These are phyloP conservation scores for Globisporangium perplexum DNA, from an alignment of 352 stramenopile species.

Conservation along the genomic window DNA sequence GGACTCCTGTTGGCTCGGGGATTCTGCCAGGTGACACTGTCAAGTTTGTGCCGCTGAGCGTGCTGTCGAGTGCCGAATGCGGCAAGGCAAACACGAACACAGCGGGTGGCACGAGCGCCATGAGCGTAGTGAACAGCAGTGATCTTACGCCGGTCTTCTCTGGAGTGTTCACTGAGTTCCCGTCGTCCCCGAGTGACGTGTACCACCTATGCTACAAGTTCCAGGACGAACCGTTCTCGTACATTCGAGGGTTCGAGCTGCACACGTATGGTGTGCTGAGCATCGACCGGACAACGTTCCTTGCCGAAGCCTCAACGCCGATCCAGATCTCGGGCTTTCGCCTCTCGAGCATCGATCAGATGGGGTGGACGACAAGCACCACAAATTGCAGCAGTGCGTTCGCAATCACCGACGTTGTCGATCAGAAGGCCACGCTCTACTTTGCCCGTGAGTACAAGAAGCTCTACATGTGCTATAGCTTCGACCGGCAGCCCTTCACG, in stretches of 20 bases:
- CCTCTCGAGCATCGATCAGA: constrained; percentile 34
- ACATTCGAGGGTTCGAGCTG: constrained; percentile 33
- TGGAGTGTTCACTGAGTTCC: constrained; percentile 31
- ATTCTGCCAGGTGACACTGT: constrained; percentile 32
- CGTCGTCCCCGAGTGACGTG: constrained; percentile 27
- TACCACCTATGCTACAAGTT: constrained; percentile 77
- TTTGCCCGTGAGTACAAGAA: constrained; percentile 29
- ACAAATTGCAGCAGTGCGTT: constrained; percentile 31
- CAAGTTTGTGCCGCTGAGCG: constrained; percentile 53
- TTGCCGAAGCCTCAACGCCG: constrained; percentile 35
- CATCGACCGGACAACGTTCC: constrained; percentile 38
- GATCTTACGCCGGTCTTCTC: constrained; percentile 23
- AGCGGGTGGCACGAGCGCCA: constrained; percentile 23
- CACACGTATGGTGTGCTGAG: constrained; percentile 36
- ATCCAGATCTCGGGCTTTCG: constrained; percentile 46
- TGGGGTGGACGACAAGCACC: constrained; percentile 43
- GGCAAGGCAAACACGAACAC: constrained; percentile 29
- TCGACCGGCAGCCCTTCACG: constrained; percentile 50
- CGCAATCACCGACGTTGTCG: constrained; percentile 21
- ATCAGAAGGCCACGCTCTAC: constrained; percentile 20
- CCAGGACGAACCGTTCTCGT: constrained; percentile 54
- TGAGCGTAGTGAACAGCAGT: constrained; percentile 22
- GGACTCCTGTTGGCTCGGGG: constrained; percentile 41
- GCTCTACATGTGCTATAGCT: constrained; percentile 61
- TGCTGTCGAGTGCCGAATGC: constrained; percentile 40